Evolutionary conservation across 2,329 filamentous ascomycete genomes (phyloP).

Genomic region (Scedosporium minutisporum): DNA sequence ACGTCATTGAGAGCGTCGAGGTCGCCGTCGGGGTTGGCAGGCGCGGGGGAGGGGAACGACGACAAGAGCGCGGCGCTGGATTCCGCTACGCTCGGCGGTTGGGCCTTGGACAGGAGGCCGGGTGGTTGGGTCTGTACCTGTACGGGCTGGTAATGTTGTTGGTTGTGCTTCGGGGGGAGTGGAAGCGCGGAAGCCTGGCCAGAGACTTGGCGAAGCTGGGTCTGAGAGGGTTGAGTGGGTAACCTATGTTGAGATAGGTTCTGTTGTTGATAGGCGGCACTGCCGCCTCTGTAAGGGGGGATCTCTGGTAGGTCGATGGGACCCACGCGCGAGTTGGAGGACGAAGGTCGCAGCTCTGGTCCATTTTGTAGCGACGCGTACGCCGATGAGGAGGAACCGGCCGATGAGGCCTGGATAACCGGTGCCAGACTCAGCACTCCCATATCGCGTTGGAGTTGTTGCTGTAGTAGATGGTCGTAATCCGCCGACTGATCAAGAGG

Average conservation of each 20-base stretch:
- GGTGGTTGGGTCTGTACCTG: conserved; percentile 10
- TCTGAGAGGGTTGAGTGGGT: conserved; percentile 10
- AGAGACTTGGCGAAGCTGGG: conserved; percentile 13
- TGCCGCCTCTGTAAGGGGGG: conserved; percentile 38
- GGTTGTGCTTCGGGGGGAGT: neutral
- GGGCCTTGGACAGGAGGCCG: conserved; percentile 19
- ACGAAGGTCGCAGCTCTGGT: conserved; percentile 18
- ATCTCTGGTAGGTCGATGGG: conserved; percentile 43
- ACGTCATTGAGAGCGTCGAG: conserved; percentile 84
- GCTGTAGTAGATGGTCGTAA: conserved; percentile 51
- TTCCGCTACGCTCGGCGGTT: conserved; percentile 22
- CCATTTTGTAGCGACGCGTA: conserved; percentile 23
- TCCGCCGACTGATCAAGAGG: conserved; percentile 37
- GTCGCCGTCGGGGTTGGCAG: conserved; percentile 53
- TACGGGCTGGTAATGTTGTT: conserved; percentile 1
- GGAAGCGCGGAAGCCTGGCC: conserved; percentile 9
- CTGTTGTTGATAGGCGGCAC: conserved; percentile 11
- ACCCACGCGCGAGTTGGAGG: conserved; percentile 27
- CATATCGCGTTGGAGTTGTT: conserved; percentile 56
- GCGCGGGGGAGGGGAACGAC: conserved; percentile 47
- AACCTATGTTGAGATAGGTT: conserved; percentile 17
- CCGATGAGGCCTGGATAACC: conserved; percentile 17
- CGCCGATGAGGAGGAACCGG: conserved; percentile 13
- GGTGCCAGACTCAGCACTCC: conserved; percentile 41
- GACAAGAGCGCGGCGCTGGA: conserved; percentile 24